These are phyloP conservation scores for Neurospora sp. DNA, from an alignment of 495 filamentous ascomycete species.

Conservation along the genomic window DNA sequence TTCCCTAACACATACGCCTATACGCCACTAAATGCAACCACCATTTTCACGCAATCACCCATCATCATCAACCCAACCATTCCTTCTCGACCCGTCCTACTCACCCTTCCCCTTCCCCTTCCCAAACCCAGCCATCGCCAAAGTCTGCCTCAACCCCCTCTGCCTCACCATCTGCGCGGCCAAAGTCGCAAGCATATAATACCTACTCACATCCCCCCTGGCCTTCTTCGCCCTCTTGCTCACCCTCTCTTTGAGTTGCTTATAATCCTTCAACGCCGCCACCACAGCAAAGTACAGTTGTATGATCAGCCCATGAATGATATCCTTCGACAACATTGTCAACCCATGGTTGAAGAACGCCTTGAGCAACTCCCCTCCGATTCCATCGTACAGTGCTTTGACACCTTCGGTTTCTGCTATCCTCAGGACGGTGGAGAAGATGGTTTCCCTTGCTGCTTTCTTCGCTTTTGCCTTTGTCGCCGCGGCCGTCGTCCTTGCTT, in stretches of 20 bases:
- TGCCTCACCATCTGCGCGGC: neutral
- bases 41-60: neutral
- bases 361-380: slow-evolving; percentile 67
- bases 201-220: neutral
- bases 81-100: neutral
- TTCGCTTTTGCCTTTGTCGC: neutral
- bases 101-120: neutral
- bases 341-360: slow-evolving; percentile 81
- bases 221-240: slow-evolving; percentile 3
- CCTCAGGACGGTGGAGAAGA: slow-evolving; percentile 50
- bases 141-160: neutral
- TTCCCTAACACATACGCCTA: neutral
- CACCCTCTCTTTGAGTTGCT: slow-evolving; percentile 10
- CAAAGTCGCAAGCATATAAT: neutral
- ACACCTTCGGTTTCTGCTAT: slow-evolving; percentile 61
- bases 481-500: neutral
- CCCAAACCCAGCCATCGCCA: neutral
- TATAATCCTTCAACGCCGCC: slow-evolving; percentile 18
- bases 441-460: slow-evolving; percentile 31
- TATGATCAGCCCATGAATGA: slow-evolving; percentile 65
- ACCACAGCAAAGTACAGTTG: slow-evolving; percentile 50
- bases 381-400: slow-evolving; percentile 62
- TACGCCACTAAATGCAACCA: neutral
- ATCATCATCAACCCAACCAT: neutral
- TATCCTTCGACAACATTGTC: slow-evolving; percentile 83